Evolutionary conservation across 305 asterid species (phyloP).

Genomic region (Fraxinus dipetala): DNA sequence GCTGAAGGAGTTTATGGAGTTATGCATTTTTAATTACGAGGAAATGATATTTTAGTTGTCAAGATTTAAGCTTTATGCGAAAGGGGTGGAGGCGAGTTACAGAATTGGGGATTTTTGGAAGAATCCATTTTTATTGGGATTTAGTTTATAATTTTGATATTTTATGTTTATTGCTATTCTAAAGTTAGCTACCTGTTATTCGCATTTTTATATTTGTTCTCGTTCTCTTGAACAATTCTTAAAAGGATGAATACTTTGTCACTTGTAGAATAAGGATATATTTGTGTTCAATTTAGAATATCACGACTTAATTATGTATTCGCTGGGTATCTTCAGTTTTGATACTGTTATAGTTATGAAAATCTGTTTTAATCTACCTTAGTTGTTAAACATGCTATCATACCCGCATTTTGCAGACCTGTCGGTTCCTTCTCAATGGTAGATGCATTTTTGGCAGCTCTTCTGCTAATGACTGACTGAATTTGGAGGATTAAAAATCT

Average conservation of each 20-base stretch:
- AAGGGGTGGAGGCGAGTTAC: conserved; percentile 5
- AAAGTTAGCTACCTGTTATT: not conserved
- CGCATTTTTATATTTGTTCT: conserved; percentile 6
- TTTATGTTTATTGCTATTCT: conserved; percentile 6
- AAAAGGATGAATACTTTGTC: not conserved
- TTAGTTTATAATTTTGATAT: conserved; percentile 3
- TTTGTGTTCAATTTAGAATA: not conserved
- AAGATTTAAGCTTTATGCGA: conserved; percentile 23
- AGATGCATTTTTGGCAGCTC: not conserved
- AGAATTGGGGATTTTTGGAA: conserved; percentile 13
- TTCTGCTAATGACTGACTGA: not conserved
- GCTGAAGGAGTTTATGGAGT: conserved; percentile 20
- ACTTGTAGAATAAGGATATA: not conserved
- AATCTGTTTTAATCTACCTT: not conserved
- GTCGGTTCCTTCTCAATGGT: not conserved
- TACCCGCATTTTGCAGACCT: not conserved
- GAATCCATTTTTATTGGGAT: not conserved
- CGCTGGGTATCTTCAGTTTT: not conserved
- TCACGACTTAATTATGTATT: not conserved
- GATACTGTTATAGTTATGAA: not conserved
- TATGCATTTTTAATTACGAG: conserved; percentile 15
- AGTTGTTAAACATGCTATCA: not conserved
- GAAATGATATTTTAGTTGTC: conserved; percentile 13
- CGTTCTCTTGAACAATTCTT: not conserved
- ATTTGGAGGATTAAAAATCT: conserved; percentile 3